Evolutionary conservation across 2,329 filamentous ascomycete species (phyloP).

Genomic region (Diplodia mutila): DNA sequence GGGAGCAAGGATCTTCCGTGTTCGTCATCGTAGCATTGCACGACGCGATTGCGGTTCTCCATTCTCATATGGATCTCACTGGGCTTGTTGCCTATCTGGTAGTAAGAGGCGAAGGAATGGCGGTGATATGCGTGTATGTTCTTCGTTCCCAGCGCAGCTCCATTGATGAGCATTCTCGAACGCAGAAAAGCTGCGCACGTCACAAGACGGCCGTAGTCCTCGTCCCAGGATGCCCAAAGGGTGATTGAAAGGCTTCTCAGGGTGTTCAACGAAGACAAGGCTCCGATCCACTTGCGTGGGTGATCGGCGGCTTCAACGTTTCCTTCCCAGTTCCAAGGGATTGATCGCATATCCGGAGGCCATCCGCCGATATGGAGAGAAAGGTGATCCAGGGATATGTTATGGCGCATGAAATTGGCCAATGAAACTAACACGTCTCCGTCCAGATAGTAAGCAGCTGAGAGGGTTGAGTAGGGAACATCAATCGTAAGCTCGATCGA

Average conservation of each 20-base stretch:
- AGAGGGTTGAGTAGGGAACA: too few species aligned
- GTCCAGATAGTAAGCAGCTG: background rate
- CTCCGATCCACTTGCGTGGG: background rate
- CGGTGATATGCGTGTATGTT: background rate
- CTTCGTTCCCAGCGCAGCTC: background rate
- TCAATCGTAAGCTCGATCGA: background rate
- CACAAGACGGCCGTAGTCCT: background rate
- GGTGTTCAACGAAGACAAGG: background rate
- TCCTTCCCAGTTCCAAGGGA: background rate
- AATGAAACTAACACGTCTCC: background rate
- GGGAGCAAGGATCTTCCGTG: background rate
- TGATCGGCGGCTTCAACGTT: background rate
- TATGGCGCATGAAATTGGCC: background rate
- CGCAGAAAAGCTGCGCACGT: background rate
- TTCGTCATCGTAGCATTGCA: background rate
- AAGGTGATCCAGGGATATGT: background rate
- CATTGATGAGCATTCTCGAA: background rate
- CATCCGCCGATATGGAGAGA: background rate
- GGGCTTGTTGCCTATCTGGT: background rate
- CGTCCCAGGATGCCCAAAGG: background rate
- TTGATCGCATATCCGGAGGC: background rate
- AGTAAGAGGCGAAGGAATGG: background rate
- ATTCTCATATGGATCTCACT: background rate
- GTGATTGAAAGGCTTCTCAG: background rate
- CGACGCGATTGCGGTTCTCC: background rate